These are phyloP conservation scores for Metroxylon sagu DNA, from an alignment of 176 grass and related monocot species.

Conservation along the genomic window DNA sequence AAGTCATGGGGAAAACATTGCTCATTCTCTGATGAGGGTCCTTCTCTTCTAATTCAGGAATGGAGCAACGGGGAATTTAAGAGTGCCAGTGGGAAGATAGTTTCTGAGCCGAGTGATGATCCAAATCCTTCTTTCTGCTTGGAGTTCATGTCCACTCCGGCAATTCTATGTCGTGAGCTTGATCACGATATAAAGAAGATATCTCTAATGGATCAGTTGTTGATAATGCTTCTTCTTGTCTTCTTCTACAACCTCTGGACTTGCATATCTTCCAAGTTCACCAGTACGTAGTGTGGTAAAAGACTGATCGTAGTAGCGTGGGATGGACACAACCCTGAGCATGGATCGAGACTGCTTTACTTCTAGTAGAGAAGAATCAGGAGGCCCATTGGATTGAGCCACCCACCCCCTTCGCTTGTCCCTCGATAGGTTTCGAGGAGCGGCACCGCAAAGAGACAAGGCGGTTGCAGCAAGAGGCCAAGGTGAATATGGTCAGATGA, in stretches of 20 bases:
- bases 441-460: too few species aligned
- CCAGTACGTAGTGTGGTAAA: neutral
- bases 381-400: too few species aligned
- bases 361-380: too few species aligned
- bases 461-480: too few species aligned
- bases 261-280: slow-evolving; percentile 11
- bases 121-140: slow-evolving; percentile 42
- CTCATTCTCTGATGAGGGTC: neutral
- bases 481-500: too few species aligned
- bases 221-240: slow-evolving; percentile 36
- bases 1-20: neutral
- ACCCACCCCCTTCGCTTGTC: too few species aligned
- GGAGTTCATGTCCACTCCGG: slow-evolving; percentile 58
- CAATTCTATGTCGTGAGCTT: slow-evolving; percentile 21
- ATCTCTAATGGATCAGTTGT: slow-evolving; percentile 58
- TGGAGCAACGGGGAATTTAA: slow-evolving; percentile 63
- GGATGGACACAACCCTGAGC: too few species aligned
- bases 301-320: too few species aligned
- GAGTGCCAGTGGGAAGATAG: slow-evolving; percentile 46
- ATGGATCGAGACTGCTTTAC: too few species aligned
- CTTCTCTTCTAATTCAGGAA: slow-evolving; percentile 24
- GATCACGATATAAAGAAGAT: slow-evolving; percentile 29
- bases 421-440: too few species aligned
- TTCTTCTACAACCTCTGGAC: slow-evolving; percentile 43
- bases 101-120: slow-evolving; percentile 54